Base-by-base conservation (phyloP, 306 rosid species). In the Heteromeles arbutifolia region DNA sequence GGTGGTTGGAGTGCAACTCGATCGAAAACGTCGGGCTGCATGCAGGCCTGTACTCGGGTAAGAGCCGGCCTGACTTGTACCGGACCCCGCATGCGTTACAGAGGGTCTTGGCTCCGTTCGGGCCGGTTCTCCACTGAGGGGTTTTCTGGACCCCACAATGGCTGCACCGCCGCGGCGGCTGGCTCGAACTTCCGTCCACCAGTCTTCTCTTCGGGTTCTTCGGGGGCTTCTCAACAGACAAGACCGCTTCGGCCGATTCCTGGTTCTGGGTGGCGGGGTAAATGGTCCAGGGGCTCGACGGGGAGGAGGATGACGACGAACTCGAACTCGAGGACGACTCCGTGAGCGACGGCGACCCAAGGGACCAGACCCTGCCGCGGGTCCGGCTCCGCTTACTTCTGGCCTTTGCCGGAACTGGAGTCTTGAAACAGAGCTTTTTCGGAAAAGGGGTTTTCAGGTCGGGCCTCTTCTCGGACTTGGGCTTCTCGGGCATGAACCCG, bases 81-180 rank as follows among this genome's bases (percentile, higher is more conserved):
- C 98, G 86, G 37, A 95, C 98, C 10, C 97, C 97, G 3, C 98
- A 95, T 0, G 98, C 98, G 77, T 95, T 95, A 54, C 98, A 95
- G 0, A 95, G 84, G 0, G 97, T 92, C 57, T 92, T 92, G 9
- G 97, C 89, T 21, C 98, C 98, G 1, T 86, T 90, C 0, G 98
- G 98, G 0, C 98, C 98, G 29, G 96, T 82, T 74, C 98, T 75
- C 98, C 98, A 95, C 87, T 95, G 98, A 1, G 98, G 98, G 25
- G 98, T 95, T 82, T 87, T 95, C 82, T 92, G 97, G 0, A 95
- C 98, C 3, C 98, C 98, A 76, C 98, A 92, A 76, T 95, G 98
- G 76, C 88, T 89, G 84, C 98, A 95, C 71, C 98, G 89, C 9
- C 97, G 88, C 0, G 90, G 83, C 13, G 89, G 64, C 82, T 74